phyloP scores from a whole-genome alignment of 257 asterid genomes.

The Cynanchum wilfordii region DNA sequence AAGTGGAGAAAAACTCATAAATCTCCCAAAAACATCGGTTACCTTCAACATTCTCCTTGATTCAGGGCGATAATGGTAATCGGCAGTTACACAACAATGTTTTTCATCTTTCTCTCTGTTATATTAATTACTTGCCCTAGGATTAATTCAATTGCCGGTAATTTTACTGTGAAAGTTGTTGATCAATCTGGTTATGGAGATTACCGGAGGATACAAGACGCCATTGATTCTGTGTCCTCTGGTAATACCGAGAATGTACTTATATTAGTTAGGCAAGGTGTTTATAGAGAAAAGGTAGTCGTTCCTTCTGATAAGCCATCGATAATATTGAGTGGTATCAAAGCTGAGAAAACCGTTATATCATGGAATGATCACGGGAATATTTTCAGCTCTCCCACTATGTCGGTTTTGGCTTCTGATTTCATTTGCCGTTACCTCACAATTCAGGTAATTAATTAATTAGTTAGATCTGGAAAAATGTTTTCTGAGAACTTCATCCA shows the following conservation, averaged over 20 bases:
- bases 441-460: conserved; percentile 27
- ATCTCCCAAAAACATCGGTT: too few species aligned
- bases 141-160: conserved; percentile 4
- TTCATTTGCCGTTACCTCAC: conserved; percentile 36
- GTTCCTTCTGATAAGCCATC: conserved; percentile 43
- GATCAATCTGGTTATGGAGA: conserved; percentile 38
- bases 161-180: conserved; percentile 14
- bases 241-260: conserved; percentile 25
- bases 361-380: conserved; percentile 31
- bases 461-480: too few species aligned
- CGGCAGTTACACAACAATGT: not conserved
- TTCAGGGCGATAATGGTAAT: not conserved
- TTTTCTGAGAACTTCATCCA: too few species aligned
- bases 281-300: conserved; percentile 32
- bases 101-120: conserved; percentile 2
- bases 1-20: too few species aligned
- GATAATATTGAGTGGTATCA: conserved; percentile 34
- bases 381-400: conserved; percentile 37
- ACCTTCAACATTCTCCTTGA: not conserved
- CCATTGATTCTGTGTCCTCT: conserved; percentile 33
- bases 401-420: conserved; percentile 41
- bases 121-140: not conserved
- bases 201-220: conserved; percentile 32
- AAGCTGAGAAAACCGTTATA: conserved; percentile 20
- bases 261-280: conserved; percentile 28